A percentile compares a stretch with the other conserved stretches of the same genome.
phyloP scores from a whole-genome alignment of 2,329 filamentous ascomycete genomes.

The Colletotrichum liaoningense region DNA sequence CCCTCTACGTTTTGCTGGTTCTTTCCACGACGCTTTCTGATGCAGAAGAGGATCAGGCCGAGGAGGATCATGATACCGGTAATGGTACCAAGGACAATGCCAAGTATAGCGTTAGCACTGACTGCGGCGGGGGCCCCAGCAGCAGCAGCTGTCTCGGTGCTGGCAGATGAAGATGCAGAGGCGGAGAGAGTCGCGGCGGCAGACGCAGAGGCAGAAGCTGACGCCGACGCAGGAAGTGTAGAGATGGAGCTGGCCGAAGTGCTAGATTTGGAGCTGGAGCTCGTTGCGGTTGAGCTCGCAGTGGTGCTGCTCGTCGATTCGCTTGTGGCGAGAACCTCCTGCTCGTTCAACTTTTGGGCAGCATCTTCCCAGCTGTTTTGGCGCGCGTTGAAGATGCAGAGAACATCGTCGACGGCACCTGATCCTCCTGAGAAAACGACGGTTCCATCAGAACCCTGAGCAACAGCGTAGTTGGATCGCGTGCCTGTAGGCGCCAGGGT shows the following conservation, averaged over 20 bases:
- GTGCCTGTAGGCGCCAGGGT: constrained; percentile 74
- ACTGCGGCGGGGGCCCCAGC: constrained; percentile 39
- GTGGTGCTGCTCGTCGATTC: constrained; percentile 43
- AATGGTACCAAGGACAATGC: constrained; percentile 85
- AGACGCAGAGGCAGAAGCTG: constrained; percentile 42
- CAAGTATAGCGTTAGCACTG: constrained; percentile 72
- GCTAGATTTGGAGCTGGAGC: constrained; percentile 39
- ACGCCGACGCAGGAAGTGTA: constrained; percentile 38
- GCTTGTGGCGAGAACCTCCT: constrained; percentile 49
- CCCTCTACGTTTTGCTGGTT: constrained; percentile 62
- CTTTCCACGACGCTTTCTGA: constrained; percentile 68
- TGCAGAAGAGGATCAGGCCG: constrained; percentile 76
- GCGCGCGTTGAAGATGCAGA: constrained; percentile 82
- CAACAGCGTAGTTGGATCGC: constrained; percentile 78
- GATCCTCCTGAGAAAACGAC: constrained; percentile 72
- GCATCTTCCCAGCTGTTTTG: constrained; percentile 84
- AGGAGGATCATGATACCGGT: constrained; percentile 78
- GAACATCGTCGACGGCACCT: constrained; percentile 76
- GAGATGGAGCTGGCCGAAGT: constrained; percentile 16
- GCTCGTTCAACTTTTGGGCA: constrained; percentile 67
- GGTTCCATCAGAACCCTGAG: constrained; percentile 72
- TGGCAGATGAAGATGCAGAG: constrained; percentile 38
- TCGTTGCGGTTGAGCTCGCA: constrained; percentile 43
- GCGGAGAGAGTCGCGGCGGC: constrained; percentile 40
- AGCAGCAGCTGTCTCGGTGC: constrained; percentile 28